Evolutionary conservation across 1,139 yeast genomes (phyloP).

Genomic region (Suhomyces terraborum): DNA sequence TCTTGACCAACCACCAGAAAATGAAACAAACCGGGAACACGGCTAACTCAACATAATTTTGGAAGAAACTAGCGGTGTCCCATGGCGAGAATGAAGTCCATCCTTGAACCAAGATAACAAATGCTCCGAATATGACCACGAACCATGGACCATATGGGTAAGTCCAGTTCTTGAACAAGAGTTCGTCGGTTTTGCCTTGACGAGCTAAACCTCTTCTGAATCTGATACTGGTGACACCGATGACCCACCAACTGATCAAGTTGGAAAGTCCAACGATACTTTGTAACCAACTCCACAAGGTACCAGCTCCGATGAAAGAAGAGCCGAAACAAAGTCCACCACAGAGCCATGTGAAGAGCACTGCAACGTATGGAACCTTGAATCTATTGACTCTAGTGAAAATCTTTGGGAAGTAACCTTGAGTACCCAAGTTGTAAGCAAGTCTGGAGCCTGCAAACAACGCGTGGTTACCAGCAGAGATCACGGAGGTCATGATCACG

Average conservation of each 20-base stretch:
- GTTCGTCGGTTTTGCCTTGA: conserved; percentile 40
- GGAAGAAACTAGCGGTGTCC: conserved; percentile 35
- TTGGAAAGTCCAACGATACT: conserved; percentile 47
- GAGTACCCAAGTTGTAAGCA: conserved; percentile 43
- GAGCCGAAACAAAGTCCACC: conserved; percentile 49
- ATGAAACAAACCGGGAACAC: conserved; percentile 40
- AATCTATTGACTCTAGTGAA: conserved; percentile 38
- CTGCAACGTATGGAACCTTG: conserved; percentile 44
- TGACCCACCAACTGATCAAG: conserved; percentile 46
- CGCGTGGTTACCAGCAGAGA: conserved; percentile 53
- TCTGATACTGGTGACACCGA: conserved; percentile 42
- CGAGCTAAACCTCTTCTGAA: conserved; percentile 41
- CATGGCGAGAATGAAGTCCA: conserved; percentile 60
- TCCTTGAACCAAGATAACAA: conserved; percentile 45
- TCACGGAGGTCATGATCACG: conserved; percentile 44
- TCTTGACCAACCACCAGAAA: conserved; percentile 48
- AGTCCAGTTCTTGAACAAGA: conserved; percentile 43
- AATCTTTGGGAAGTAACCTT: conserved; percentile 42
- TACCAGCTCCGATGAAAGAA: conserved; percentile 46
- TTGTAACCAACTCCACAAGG: conserved; percentile 49
- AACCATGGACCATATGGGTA: conserved; percentile 47
- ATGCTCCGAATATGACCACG: conserved; percentile 36
- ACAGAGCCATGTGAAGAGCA: conserved; percentile 41
- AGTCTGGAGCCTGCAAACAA: conserved; percentile 47
- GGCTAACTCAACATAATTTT: conserved; percentile 40